Base-by-base conservation (phyloP, 768 basidiomycete genomes). In the Hebeloma cylindrosporum region DNA sequence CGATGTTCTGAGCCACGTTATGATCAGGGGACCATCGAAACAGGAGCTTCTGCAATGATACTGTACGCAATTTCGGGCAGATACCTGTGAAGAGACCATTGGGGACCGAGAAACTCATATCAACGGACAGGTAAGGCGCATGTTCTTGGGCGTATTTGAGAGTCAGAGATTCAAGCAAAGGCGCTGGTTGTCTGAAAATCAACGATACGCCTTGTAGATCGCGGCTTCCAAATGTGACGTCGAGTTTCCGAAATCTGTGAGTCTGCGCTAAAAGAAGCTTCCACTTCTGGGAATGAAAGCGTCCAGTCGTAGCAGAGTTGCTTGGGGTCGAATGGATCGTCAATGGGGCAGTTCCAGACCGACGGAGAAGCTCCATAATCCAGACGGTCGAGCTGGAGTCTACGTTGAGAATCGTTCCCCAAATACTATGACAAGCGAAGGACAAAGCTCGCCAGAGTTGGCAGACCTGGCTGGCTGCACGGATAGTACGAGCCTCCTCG, bases 381-480 rank as follows among this genome's bases (percentile, higher is more conserved):
- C 40, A 41, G 21, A 29, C 26, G 20, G 14, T 6, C 4, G 26
- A 27, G 22, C 23, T 30, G 29, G 17, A 42, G 13, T 31, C 40
- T 14, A 42, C 32, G 30, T 42, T 29, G 10, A 42, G 17, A n/a
- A 42, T 7, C 40, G 32, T 42, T 5, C 30, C 40, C 40, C 40
- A 42, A 8, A 32, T 29, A 3, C 10, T 14, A 5, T 42, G 30
- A 31, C 30, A 32, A 3, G 14, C 40, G 21, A 42, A 29, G 20
- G 40, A 28, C 3, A 22, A 16, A 16, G 4, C 13, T 2, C 40
- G 40, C 20, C 40, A 42, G 7, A 22, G 11, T 8, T 9, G 20
- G n/a, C n/a, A n/a, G 9, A 42, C 40, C 29, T 42, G 40, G 5
- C 30, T 31, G n/a, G 18, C 40, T 16, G 14, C 16, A 9, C 28